Base-by-base conservation (phyloP, 208 protist species). In the Acanthamoeba lenticulata region DNA sequence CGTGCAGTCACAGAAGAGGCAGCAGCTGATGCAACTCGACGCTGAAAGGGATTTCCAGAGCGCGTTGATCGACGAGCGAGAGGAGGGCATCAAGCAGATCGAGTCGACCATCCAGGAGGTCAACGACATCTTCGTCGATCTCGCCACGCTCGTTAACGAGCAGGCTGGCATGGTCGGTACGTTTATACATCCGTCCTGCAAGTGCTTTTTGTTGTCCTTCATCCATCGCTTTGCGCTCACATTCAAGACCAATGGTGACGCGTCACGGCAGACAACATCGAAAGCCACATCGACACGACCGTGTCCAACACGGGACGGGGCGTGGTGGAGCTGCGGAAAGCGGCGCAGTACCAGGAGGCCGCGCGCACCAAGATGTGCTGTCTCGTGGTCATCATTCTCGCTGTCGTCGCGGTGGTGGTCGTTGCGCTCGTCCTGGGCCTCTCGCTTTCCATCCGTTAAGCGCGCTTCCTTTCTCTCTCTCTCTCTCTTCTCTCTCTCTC, bases 31-130 rank as follows among this genome's bases (percentile, higher is more conserved):
- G 45, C 77, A 86, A 38, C 77, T 86, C 45, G 77, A 86, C 15
- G 45, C 38, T 38, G 77, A 86, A 11, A 86, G 77, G 45, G 77
- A 86, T 38, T 86, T 86, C 45, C 77, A 86, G 45, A 86, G 45
- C 42, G 77, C 77, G 45, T 29, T 86, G 15, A 86, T 86, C 27
- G 77, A 86, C 21, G 77, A 86, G 77, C 17, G 77, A 52, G 77
- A 86, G 77, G 42, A 86, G n/a, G 77, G 77, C 36, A 86, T 86
- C 38, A 45, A 55, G 32, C 42, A 86, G n/a, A 86, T 86, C 38
- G 77, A 86, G 32, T 86, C 77, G 15, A 86, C 77, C 42, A 86
- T 86, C 42, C 77, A 86, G 77, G 77, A 86, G 32, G 77, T 86
- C 38, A 86, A 86, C 77, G 77, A 86, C 38, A 86, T 86, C 19